Base-by-base conservation (phyloP, 2,329 filamentous ascomycete species). In the Coniochaeta sp. region DNA sequence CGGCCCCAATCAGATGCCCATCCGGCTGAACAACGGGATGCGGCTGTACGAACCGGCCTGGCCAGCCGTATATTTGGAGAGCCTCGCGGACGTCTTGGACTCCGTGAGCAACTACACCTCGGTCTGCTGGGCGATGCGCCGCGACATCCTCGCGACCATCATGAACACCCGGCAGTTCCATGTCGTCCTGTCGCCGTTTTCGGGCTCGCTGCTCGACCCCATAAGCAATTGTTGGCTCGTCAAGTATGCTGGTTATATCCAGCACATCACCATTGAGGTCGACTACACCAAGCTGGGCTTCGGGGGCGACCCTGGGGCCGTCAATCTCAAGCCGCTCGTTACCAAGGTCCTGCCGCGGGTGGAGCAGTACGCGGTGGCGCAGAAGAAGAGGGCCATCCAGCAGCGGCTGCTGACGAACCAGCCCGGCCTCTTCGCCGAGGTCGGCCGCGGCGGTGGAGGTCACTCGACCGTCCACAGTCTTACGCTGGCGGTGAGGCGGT, bases 231-330 rank as follows among this genome's bases (percentile, higher is more conserved):
- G 62, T 4, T 77, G 72, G 71, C 62, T 76, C 28, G 68, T 70
- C 32, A 64, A 58, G 8, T 77, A 77, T 55, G 71, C 70, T 1
- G 58, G 64, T 1, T 72, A 74, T 36, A 73, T 78, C 64, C 70
- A 65, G 17, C 67, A 69, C 28, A 63, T 79, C 24, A 69, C 70
- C 1, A 56, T 79, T 10, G 77, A 79, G 61, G 32, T 79, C 1
- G 77, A 79, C 61, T 67, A 77, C 65, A 72, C 76, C 0, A 71
- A 68, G 12, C 65, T 76, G 9, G 68, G 71, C 1, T 74, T 73
- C 24, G 73, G 73, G 2, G 61, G 67, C 2, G 57, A 61, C 1
- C 64, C 64, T 4, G 58, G 62, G 0, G 72, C 73, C 22, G 34
- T 12, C 6, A 19, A 7, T 5, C 55, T 57, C n/a, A 44, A 32